Conservation (phyloP, 495 filamentous ascomycete species). For the Pseudevernia furfuracea region DNA sequence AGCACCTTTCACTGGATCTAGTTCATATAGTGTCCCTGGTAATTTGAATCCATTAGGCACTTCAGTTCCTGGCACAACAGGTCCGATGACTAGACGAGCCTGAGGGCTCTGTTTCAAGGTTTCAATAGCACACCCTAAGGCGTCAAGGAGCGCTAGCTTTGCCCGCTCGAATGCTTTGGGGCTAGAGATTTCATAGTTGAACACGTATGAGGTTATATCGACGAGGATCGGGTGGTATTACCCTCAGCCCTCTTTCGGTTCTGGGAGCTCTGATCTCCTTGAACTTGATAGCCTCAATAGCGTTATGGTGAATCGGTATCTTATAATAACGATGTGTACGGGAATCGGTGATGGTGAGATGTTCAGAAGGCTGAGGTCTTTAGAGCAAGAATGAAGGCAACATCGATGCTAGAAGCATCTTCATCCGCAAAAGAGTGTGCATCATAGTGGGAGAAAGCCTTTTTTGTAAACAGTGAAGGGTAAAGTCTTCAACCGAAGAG, state of each 20-base stretch:
- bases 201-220: constrained; percentile 31
- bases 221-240: constrained; percentile 28
- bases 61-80: constrained; percentile 22
- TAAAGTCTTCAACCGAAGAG: no score
- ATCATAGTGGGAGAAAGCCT: no score
- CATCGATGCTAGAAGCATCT: background rate
- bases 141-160: constrained; percentile 33
- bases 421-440: no score
- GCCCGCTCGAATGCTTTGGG: constrained; percentile 25
- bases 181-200: constrained; percentile 21
- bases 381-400: no score
- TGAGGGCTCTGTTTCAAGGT: constrained; percentile 27
- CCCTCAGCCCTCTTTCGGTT: no score
- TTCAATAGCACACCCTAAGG: constrained; percentile 37
- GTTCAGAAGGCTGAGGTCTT: no score
- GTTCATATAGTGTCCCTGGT: constrained; percentile 33
- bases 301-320: constrained; percentile 5
- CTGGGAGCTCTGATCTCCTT: constrained; percentile 8
- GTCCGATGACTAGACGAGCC: constrained; percentile 26
- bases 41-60: constrained; percentile 36
- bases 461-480: no score
- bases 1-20: constrained; percentile 37
- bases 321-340: background rate
- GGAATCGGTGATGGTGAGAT: background rate
- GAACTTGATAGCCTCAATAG: constrained; percentile 4